These are phyloP conservation scores for Andrographis paniculata DNA, from an alignment of 305 asterid species.

Conservation along the genomic window DNA sequence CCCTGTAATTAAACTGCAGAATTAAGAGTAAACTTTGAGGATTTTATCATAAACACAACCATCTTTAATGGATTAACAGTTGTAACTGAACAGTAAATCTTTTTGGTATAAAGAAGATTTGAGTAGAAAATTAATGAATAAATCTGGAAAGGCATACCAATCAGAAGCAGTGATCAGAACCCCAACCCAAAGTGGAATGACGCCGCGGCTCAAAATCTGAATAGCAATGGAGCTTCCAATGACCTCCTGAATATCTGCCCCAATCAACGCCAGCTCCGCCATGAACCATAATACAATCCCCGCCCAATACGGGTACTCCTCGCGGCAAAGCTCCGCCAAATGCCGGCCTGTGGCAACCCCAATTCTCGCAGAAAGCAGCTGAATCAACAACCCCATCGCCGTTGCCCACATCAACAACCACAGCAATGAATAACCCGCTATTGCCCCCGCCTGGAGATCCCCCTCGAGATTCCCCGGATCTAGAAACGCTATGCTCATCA, in stretches of 20 bases:
- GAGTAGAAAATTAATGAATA: no score
- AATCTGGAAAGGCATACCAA: slow-evolving; percentile 12
- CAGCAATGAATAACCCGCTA: slow-evolving; percentile 24
- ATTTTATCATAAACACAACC: no score
- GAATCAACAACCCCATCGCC: slow-evolving; percentile 23
- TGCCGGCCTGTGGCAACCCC: slow-evolving; percentile 25
- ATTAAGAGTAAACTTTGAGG: background rate
- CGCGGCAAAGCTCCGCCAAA: slow-evolving; percentile 24
- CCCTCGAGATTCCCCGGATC: slow-evolving; percentile 26
- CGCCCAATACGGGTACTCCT: slow-evolving; percentile 27
- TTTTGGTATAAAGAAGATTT: no score
- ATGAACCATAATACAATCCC: slow-evolving; percentile 21
- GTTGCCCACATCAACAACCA: slow-evolving; percentile 25
- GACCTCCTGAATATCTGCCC: slow-evolving; percentile 19
- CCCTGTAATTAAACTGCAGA: no score
- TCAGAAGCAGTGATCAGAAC: slow-evolving; percentile 22
- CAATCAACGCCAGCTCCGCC: slow-evolving; percentile 24
- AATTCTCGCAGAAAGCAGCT: slow-evolving; percentile 21
- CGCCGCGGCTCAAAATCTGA: slow-evolving; percentile 15
- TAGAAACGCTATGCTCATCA: slow-evolving; percentile 26
- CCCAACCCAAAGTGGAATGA: slow-evolving; percentile 23
- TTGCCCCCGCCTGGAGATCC: slow-evolving; percentile 25
- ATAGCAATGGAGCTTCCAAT: slow-evolving; percentile 24
- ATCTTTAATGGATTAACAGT: no score
- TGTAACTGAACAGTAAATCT: no score